phyloP scores from a whole-genome alignment of 2,329 filamentous ascomycete species.

The Tolypocladium endophyticum region DNA sequence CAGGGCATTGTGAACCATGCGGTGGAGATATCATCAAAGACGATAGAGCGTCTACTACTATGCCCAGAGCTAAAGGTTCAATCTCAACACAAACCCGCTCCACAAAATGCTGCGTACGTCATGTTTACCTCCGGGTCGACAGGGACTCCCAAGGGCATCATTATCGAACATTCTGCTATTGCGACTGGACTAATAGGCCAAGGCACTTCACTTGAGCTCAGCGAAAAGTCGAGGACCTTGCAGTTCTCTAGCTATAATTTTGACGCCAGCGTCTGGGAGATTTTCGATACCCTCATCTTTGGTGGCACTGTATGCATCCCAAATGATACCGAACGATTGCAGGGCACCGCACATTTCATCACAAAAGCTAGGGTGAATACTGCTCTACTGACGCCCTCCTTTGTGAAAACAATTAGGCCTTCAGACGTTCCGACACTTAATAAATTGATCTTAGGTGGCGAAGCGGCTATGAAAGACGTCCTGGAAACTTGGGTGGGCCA shows the following conservation, averaged over 20 bases:
- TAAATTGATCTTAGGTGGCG: slow-evolving; percentile 3
- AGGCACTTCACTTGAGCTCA: background rate
- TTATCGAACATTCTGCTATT: background rate
- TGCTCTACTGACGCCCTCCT: slow-evolving; percentile 3
- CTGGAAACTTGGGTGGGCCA: slow-evolving; percentile 4
- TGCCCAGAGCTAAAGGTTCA: background rate
- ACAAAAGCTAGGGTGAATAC: background rate
- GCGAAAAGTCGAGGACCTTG: background rate
- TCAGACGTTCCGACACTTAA: slow-evolving; percentile 1
- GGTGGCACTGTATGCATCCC: background rate
- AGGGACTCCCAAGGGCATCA: background rate
- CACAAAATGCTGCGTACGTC: background rate
- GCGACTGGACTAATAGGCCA: background rate
- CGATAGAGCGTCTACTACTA: background rate
- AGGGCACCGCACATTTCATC: slow-evolving; percentile 2
- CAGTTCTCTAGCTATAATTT: background rate
- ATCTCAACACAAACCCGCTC: background rate
- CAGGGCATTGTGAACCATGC: background rate
- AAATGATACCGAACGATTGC: slow-evolving; percentile 1
- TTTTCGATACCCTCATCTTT: background rate
- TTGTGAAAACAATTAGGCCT: slow-evolving; percentile 2
- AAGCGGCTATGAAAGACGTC: slow-evolving; percentile 1
- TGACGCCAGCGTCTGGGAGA: background rate
- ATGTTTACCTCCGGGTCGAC: background rate
- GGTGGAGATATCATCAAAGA: background rate